Evolutionary conservation across 1,139 yeast genomes (phyloP).

Genomic region (Protomyces inundatus): DNA sequence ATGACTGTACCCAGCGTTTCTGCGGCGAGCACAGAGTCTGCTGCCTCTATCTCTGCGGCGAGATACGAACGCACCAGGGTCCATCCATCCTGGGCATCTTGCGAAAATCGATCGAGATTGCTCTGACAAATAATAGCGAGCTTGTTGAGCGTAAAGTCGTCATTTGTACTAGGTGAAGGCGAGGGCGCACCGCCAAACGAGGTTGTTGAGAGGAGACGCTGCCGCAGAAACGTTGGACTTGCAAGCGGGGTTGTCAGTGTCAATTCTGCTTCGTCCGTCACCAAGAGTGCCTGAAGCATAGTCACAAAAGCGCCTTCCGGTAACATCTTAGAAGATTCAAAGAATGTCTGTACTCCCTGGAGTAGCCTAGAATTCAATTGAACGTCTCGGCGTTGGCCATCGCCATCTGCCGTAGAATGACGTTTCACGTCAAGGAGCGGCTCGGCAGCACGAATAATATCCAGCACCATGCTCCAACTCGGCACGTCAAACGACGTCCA

Average conservation of each 20-base stretch:
- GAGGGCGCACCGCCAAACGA: not conserved
- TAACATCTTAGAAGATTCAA: not conserved
- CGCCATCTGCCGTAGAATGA: not conserved
- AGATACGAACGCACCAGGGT: not conserved
- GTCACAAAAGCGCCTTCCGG: slow-evolving; percentile 3
- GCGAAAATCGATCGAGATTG: not conserved
- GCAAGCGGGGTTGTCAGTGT: slow-evolving; percentile 6
- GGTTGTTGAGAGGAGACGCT: not conserved
- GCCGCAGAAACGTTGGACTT: not conserved
- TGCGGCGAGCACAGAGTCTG: slow-evolving; percentile 4
- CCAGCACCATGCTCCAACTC: slow-evolving; percentile 9
- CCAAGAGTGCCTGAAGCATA: slow-evolving; percentile 7
- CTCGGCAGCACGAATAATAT: slow-evolving; percentile 11
- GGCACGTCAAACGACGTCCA: not conserved
- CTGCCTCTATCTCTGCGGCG: not conserved
- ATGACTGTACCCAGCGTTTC: slow-evolving; percentile 4
- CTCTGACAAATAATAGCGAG: not conserved
- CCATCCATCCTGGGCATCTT: slow-evolving; percentile 1
- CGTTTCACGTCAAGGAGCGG: not conserved
- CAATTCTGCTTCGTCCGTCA: not conserved
- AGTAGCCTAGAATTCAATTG: not conserved
- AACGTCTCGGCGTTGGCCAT: not conserved
- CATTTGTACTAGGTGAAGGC: not conserved
- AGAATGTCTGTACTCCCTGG: slow-evolving; percentile 1
- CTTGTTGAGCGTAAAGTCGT: slow-evolving; percentile 2